phyloP scores from a whole-genome alignment of 129 eudicot genomes.

The Deinandra increscens region DNA sequence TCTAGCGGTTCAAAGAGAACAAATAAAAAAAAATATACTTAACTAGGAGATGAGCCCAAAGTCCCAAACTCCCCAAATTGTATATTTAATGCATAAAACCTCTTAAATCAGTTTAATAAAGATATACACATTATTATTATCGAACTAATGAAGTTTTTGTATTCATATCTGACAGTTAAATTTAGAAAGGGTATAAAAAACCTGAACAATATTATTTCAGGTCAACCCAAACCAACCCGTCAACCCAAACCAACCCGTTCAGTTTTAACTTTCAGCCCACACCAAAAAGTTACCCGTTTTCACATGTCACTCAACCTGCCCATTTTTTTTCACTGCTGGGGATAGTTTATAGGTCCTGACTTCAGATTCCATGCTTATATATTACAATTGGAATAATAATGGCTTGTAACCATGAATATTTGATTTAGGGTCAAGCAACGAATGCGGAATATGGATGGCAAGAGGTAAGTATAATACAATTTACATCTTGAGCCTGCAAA shows the following conservation, averaged over 20 bases:
- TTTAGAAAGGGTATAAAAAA: neutral
- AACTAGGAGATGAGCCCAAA: too few species aligned
- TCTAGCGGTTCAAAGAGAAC: neutral
- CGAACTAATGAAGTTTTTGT: neutral
- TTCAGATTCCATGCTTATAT: too few species aligned
- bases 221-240: neutral
- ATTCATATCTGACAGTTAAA: neutral
- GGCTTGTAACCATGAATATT: neutral
- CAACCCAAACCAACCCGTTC: neutral
- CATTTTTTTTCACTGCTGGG: neutral
- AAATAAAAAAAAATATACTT: too few species aligned
- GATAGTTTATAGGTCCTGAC: too few species aligned
- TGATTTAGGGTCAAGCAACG: neutral
- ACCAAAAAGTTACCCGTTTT: neutral
- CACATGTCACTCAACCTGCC: neutral
- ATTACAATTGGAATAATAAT: too few species aligned
- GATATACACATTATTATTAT: neutral
- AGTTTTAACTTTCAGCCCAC: neutral
- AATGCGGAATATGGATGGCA: constrained; percentile 20
- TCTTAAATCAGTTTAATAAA: neutral
- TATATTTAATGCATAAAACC: neutral
- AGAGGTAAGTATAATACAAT: neutral
- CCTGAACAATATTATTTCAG: neutral
- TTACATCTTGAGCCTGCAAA: neutral
- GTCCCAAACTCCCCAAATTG: neutral